phyloP scores from a whole-genome alignment of 2,329 filamentous ascomycete genomes.

The Paramyrothecium roridum region DNA sequence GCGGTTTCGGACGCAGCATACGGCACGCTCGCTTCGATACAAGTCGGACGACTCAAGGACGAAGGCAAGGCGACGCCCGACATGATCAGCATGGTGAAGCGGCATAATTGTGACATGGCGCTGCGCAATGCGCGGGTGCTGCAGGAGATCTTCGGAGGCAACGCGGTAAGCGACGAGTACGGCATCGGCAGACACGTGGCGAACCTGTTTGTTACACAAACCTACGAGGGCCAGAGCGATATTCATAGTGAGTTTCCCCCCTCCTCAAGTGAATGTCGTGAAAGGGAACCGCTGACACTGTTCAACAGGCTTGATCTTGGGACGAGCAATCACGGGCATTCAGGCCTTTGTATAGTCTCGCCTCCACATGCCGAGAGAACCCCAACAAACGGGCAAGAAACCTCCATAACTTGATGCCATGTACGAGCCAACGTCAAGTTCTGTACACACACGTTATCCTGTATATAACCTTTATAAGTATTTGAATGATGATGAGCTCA shows the following conservation, averaged over 20 bases:
- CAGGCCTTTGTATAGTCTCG: constrained; percentile 68
- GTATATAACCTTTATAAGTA: too few species aligned
- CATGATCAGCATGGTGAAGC: constrained; percentile 96
- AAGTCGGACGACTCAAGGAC: constrained; percentile 92
- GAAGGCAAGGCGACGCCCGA: constrained; percentile 83
- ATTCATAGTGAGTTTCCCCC: constrained; percentile 73
- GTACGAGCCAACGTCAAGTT: too few species aligned
- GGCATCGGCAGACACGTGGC: constrained; percentile 91
- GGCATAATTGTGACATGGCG: constrained; percentile 94
- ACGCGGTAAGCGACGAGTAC: constrained; percentile 98
- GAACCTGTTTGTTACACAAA: constrained; percentile 96
- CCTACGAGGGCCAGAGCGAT: constrained; percentile 97
- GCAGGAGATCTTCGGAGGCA: constrained; percentile 96
- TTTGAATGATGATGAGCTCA: too few species aligned
- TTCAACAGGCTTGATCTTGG: constrained; percentile 61
- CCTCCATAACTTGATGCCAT: too few species aligned
- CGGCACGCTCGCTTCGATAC: constrained; percentile 83
- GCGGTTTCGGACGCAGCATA: constrained; percentile 88
- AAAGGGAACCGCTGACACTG: constrained; percentile 16
- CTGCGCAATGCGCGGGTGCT: constrained; percentile 74
- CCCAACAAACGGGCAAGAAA: too few species aligned
- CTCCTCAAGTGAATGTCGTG: neutral
- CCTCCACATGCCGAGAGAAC: too few species aligned
- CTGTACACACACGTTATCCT: too few species aligned
- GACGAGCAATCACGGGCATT: constrained; percentile 67